phyloP scores from a whole-genome alignment of 2,329 filamentous ascomycete genomes.

The Remersonia thermophila region DNA sequence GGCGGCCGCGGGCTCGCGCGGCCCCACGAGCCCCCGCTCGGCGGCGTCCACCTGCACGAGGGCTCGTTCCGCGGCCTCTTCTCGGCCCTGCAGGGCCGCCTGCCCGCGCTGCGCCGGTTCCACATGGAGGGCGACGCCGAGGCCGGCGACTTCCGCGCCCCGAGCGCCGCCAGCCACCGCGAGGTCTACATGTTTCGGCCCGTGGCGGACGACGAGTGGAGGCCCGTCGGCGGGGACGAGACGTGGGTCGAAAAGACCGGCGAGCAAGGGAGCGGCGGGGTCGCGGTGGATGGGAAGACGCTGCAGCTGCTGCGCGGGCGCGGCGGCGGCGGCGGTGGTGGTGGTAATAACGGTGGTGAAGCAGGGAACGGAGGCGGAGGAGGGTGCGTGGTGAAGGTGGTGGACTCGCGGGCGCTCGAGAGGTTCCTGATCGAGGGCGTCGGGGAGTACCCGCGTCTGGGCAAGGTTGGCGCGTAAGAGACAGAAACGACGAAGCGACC shows the following conservation, averaged over 20 bases:
- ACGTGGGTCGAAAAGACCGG: too few relatives aligned
- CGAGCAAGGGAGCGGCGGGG: not conserved
- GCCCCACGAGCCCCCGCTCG: constrained; percentile 27
- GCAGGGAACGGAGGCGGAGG: constrained; percentile 14
- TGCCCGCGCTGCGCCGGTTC: constrained; percentile 29
- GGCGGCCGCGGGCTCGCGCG: constrained; percentile 32
- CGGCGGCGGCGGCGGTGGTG: not conserved
- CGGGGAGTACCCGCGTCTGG: constrained; percentile 24
- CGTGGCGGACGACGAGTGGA: constrained; percentile 30
- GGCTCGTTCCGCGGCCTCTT: constrained; percentile 34
- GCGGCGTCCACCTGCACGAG: constrained; percentile 32
- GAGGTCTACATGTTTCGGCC: constrained; percentile 32
- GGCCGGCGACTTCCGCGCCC: constrained; percentile 26
- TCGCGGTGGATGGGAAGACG: not conserved
- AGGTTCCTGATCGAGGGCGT: constrained; percentile 26
- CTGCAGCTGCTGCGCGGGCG: too few relatives aligned
- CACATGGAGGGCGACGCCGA: constrained; percentile 35
- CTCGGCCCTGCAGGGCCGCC: constrained; percentile 24
- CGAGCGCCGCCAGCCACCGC: constrained; percentile 15
- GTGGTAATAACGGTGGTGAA: constrained; percentile 1
- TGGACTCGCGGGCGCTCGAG: constrained; percentile 29
- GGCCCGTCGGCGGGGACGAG: constrained; percentile 16
- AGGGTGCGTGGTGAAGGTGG: constrained; percentile 20
- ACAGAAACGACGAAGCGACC: too few relatives aligned
- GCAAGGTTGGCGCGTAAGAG: not conserved